Conservation (phyloP, 805 yeast species). For the Kurtzmaniella fragi region DNA sequence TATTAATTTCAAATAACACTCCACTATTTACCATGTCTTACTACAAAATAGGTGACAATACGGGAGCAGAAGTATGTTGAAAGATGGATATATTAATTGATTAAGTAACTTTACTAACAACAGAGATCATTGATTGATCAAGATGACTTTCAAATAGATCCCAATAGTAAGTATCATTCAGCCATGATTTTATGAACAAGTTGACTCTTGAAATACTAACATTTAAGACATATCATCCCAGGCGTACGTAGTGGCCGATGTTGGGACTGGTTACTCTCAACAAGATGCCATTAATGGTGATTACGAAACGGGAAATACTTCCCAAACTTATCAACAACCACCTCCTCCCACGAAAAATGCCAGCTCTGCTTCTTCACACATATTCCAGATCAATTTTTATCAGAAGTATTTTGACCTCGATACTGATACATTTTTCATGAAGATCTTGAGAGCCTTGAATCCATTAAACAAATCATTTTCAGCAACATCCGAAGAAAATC, state of each 20-base stretch:
- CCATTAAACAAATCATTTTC: constrained; percentile 36
- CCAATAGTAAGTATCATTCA: constrained; percentile 13
- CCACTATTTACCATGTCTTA: too few relatives aligned
- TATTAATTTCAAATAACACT: too few relatives aligned
- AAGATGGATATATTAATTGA: too few relatives aligned
- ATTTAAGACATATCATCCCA: constrained; percentile 6
- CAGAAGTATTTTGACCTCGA: constrained; percentile 65
- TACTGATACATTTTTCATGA: constrained; percentile 53
- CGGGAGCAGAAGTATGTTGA: too few relatives aligned
- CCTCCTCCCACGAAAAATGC: neutral
- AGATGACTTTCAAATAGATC: constrained; percentile 13
- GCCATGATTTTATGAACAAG: neutral
- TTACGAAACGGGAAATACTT: neutral
- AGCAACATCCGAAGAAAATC: constrained; percentile 23
- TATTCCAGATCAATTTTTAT: constrained; percentile 56
- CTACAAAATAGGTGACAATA: too few relatives aligned
- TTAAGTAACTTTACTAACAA: neutral
- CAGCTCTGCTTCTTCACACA: constrained; percentile 24
- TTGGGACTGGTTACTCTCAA: constrained; percentile 1
- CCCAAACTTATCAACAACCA: neutral
- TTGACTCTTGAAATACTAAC: constrained; percentile 3
- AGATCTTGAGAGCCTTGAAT: constrained; percentile 53
- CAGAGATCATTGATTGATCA: constrained; percentile 11
- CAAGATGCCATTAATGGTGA: neutral
- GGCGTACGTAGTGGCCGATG: constrained; percentile 7